Evolutionary conservation across 345 rosid genomes (phyloP), one percentile per base, ranked within the genome.

Genomic region (Anastatica hierochuntica): DNA sequence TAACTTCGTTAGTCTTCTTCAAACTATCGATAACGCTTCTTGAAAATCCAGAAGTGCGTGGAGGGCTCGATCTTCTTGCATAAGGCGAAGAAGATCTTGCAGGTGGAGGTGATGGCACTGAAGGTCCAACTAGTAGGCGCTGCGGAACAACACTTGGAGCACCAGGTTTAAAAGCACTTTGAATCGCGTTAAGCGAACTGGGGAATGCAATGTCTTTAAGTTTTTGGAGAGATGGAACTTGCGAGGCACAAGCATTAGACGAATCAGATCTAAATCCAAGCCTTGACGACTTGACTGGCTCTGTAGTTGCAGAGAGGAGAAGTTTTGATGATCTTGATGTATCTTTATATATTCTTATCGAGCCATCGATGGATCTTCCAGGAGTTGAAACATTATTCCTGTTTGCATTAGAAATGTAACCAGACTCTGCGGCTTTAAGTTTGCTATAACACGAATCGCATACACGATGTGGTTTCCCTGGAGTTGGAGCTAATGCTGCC

Each of bases 401-500:
- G 30, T 58, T 16, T 33, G 20, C 33, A 37, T 19, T 65, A 9
- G 76, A 48, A 40, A 40, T 43, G 53, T 43, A 71, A 49, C 86
- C 74, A 7, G 77, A 60, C 31, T 88, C 98, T 1, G 84, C 77
- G 58, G 90, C 68, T 77, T 92, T 92, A 29, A 92, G 85, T 62
- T 92, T 92, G 8, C 79, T 55, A 58, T 75, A 88, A 62, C 98
- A 92, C 39, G 94, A 72, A 60, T 92, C 98, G 50, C 97, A 92
- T 10, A 92, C 97, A 10, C 97, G 84, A 65, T 88, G 97, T 3
- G 98, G 98, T 60, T 88, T 92, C 44, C 95, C 90, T 3, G 98
- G 97, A 43, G 98, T 92, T 39, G 98, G 97, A 49, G 97, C 97
- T 66, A 92, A 71, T 67, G 98, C 97, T 14, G 97, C 95, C 64